phyloP scores from a whole-genome alignment of 495 filamentous ascomycete genomes.

The Mycothermus thermophilus region DNA sequence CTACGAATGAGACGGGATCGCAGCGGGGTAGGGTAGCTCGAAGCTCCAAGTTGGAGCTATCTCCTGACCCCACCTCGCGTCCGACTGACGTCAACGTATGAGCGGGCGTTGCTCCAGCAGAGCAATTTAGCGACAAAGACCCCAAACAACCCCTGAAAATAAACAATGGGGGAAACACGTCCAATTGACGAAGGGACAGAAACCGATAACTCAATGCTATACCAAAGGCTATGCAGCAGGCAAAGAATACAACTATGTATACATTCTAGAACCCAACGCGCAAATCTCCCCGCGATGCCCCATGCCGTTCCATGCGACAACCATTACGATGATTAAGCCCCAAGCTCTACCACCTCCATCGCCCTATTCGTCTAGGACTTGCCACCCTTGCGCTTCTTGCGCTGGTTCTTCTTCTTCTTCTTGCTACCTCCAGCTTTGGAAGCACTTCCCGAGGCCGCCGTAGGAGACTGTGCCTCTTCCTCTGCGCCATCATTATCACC shows the following conservation, averaged over 20 bases:
- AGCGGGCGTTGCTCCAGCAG: background rate
- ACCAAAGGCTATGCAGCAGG: too few relatives aligned
- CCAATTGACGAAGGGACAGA: too few relatives aligned
- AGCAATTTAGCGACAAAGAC: too few relatives aligned
- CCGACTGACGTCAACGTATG: background rate
- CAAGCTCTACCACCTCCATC: conserved; percentile 6
- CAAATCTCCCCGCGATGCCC: too few relatives aligned
- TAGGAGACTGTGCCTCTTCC: conserved; percentile 2
- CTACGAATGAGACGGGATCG: background rate
- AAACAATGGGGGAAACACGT: too few relatives aligned
- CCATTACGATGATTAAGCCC: background rate
- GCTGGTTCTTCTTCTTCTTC: conserved; percentile 22
- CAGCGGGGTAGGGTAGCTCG: conserved; percentile 1
- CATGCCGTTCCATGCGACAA: background rate
- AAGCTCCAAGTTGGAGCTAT: background rate
- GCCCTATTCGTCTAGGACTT: conserved; percentile 22
- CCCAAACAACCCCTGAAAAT: too few relatives aligned
- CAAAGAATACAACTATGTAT: too few relatives aligned
- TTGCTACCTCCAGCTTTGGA: conserved; percentile 6
- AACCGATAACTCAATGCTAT: too few relatives aligned
- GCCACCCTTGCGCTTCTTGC: conserved; percentile 31
- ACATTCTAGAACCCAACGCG: too few relatives aligned
- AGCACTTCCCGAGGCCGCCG: conserved; percentile 3
- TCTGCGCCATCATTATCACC: conserved; percentile 3
- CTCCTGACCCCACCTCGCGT: background rate